Percentiles rank a stretch among this genome's conserved stretches.
phyloP scores from a whole-genome alignment of 2,329 filamentous ascomycete species.

The Fonsecaea monophora region DNA sequence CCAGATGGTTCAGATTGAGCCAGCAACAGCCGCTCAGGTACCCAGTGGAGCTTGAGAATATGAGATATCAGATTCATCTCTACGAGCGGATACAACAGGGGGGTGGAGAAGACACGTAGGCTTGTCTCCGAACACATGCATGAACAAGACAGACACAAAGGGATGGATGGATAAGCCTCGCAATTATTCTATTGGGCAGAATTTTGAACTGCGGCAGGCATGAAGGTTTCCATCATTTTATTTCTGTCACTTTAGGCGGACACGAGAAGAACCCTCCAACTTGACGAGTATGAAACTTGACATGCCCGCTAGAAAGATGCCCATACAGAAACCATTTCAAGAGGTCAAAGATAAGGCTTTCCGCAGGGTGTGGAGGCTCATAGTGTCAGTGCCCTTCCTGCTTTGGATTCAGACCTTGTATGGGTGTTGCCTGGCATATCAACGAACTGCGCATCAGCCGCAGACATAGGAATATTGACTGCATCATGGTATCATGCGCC shows the following conservation, averaged over 20 bases:
- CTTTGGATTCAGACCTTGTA: not conserved
- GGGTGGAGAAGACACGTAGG: not conserved
- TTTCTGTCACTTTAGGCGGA: not conserved
- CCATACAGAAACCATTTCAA: not conserved
- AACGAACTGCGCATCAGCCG: too few relatives aligned
- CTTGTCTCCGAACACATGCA: not conserved
- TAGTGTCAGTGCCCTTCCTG: not conserved
- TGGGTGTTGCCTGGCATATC: too few relatives aligned
- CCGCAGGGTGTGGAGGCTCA: too few relatives aligned
- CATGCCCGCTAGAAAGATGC: not conserved
- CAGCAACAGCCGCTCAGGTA: slow-evolving; percentile 66
- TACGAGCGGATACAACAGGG: slow-evolving; percentile 60
- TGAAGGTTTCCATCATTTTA: not conserved
- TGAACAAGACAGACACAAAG: not conserved
- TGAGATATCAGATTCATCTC: slow-evolving; percentile 91
- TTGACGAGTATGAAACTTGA: not conserved
- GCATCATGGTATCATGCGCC: not conserved
- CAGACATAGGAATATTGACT: not conserved
- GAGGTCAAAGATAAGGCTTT: not conserved
- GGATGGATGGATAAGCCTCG: not conserved
- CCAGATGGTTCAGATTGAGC: slow-evolving; percentile 81
- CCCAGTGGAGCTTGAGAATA: slow-evolving; percentile 87
- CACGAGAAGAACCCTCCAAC: not conserved
- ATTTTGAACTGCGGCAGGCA: not conserved
- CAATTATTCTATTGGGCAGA: not conserved